These are phyloP conservation scores for Sporothrix brunneoviolacea DNA, from an alignment of 2,329 filamentous ascomycete species.

Conservation along the genomic window DNA sequence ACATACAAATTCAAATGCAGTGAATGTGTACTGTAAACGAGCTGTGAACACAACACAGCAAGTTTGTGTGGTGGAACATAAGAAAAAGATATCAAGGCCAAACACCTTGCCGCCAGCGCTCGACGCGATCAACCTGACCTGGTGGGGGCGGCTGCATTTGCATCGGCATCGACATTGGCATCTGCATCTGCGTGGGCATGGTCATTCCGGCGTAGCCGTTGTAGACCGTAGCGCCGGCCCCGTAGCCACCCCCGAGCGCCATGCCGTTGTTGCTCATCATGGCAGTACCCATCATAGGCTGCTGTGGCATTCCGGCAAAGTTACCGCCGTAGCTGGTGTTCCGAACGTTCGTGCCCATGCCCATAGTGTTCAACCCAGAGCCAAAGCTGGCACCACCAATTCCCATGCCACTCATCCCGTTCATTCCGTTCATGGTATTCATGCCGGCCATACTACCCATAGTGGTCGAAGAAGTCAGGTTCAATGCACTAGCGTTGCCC, in stretches of 20 bases:
- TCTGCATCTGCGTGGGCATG: slow-evolving; percentile 6
- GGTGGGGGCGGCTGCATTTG: slow-evolving; percentile 18
- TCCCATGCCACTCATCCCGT: neutral
- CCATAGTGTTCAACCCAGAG: neutral
- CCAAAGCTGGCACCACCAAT: neutral
- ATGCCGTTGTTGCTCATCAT: neutral
- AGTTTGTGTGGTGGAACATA: neutral
- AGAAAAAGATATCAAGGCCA: slow-evolving; percentile 15
- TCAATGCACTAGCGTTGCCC: slow-evolving; percentile 14
- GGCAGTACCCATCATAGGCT: neutral
- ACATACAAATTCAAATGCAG: neutral
- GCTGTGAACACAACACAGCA: no score
- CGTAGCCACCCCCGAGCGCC: neutral
- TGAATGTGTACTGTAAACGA: no score
- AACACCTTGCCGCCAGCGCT: slow-evolving; percentile 29
- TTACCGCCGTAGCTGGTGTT: neutral
- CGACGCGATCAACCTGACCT: slow-evolving; percentile 27
- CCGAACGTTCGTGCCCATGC: neutral
- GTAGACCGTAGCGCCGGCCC: slow-evolving; percentile 6
- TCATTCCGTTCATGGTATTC: neutral
- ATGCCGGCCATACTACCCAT: neutral
- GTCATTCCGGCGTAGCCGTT: slow-evolving; percentile 4
- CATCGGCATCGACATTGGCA: slow-evolving; percentile 17
- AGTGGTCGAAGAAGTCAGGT: neutral
- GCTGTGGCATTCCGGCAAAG: slow-evolving; percentile 3